phyloP scores from a whole-genome alignment of 2,329 filamentous ascomycete genomes.

The Pseudogymnoascus sp. region DNA sequence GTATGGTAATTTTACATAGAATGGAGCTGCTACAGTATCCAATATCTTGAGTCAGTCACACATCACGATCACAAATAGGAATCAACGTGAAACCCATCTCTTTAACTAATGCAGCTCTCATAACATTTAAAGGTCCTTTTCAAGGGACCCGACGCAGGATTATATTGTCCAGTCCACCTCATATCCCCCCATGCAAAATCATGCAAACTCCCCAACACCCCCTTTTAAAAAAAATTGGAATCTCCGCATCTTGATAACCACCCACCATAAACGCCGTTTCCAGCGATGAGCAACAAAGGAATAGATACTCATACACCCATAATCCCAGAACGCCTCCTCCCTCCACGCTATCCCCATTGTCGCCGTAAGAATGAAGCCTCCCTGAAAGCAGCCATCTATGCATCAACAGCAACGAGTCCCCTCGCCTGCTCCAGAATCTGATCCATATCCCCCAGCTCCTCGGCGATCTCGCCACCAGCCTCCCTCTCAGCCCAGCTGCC shows the following conservation, averaged over 20 bases:
- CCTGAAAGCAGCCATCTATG: not conserved
- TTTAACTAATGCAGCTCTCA: not conserved
- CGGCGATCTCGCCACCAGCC: slow-evolving; percentile 51
- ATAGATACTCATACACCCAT: not conserved
- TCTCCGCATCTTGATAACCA: not conserved
- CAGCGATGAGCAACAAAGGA: slow-evolving; percentile 1
- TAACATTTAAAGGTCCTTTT: not conserved
- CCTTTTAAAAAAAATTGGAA: slow-evolving; percentile 6
- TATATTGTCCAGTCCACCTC: not conserved
- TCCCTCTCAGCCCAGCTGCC: slow-evolving; percentile 86
- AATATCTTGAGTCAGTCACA: not conserved
- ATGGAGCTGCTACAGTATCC: not conserved
- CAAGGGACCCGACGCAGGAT: not conserved
- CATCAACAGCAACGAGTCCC: slow-evolving; percentile 1
- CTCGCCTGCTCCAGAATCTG: slow-evolving; percentile 7
- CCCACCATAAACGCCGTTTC: slow-evolving; percentile 4
- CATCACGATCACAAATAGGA: not conserved
- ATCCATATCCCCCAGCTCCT: slow-evolving; percentile 11
- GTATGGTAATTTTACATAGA: not conserved
- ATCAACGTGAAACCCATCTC: not conserved
- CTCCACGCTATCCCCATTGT: not conserved
- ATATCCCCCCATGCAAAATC: not conserved
- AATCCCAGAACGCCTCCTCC: not conserved
- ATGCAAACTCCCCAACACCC: not conserved
- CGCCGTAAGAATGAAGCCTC: slow-evolving; percentile 1